These are phyloP conservation scores for Geoglossum cookeanum DNA, from an alignment of 2,329 filamentous ascomycete genomes.

Conservation along the genomic window DNA sequence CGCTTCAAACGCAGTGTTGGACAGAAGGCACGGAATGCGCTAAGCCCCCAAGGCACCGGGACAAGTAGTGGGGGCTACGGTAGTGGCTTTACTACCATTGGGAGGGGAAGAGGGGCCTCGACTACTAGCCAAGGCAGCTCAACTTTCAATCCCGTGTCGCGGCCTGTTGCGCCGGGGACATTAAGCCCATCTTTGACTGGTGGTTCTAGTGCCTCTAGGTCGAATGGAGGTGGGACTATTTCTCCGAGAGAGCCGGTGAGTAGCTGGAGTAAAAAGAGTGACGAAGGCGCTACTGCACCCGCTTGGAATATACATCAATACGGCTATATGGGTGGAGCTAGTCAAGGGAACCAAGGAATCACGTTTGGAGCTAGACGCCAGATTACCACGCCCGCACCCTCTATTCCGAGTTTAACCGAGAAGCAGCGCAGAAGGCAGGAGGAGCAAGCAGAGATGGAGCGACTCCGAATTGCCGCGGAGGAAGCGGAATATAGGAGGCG, in stretches of 20 bases:
- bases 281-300: conserved; percentile 63
- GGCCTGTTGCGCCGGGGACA: conserved; percentile 16
- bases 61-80: conserved; percentile 28
- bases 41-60: conserved; percentile 51
- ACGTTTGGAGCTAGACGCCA: conserved; percentile 81
- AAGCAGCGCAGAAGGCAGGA: conserved; percentile 54
- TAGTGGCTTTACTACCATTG: conserved; percentile 9
- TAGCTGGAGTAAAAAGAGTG: conserved; percentile 75
- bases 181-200: conserved; percentile 24
- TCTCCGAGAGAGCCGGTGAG: conserved; percentile 41
- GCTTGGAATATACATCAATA: conserved; percentile 99
- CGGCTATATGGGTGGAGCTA: conserved; percentile 93
- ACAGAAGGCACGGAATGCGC: conserved; percentile 38
- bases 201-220: conserved; percentile 37
- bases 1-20: conserved; percentile 63
- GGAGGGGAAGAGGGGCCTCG: conserved; percentile 30
- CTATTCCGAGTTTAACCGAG: conserved; percentile 63
- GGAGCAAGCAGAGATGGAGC: conserved; percentile 35
- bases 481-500: conserved; percentile 30
- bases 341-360: conserved; percentile 86
- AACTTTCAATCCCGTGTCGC: background rate
- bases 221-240: conserved; percentile 27
- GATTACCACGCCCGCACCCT: conserved; percentile 66
- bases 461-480: conserved; percentile 28
- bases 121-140: conserved; percentile 32